phyloP scores from a whole-genome alignment of 257 asterid genomes.

The Nicotiana otophora region DNA sequence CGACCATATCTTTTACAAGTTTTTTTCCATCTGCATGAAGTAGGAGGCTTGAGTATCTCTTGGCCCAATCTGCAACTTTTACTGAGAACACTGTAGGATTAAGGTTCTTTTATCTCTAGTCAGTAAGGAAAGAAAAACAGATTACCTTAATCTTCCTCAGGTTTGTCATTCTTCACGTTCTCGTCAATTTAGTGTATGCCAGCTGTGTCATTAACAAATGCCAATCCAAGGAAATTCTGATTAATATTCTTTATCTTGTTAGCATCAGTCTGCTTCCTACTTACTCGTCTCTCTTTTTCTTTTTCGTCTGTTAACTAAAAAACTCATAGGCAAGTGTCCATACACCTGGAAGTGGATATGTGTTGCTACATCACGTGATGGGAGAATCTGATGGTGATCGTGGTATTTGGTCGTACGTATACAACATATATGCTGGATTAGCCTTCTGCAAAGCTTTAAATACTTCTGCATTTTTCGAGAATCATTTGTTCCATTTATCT shows the following conservation, averaged over 20 bases:
- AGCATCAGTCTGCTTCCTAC: not conserved
- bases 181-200: not conserved
- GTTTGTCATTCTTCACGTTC: not conserved
- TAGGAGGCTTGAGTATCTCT: not conserved
- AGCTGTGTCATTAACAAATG: not conserved
- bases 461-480: not conserved
- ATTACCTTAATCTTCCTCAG: not conserved
- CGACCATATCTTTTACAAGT: too few relatives aligned
- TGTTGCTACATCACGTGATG: constrained; percentile 93
- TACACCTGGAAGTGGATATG: constrained; percentile 98
- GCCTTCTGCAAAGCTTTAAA: not conserved
- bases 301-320: not conserved
- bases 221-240: not conserved
- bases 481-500: not conserved
- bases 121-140: not conserved
- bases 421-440: constrained; percentile 2
- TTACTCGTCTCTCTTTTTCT: not conserved
- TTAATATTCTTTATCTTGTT: not conserved
- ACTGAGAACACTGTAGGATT: not conserved
- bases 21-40: not conserved
- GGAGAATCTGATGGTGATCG: constrained; percentile 97
- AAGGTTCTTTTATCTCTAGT: not conserved
- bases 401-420: constrained; percentile 97
- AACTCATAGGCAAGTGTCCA: constrained; percentile 60
- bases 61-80: not conserved